Base-by-base conservation (phyloP, 202 grass and related monocot genomes). In the Cymbopogon flexuosus region DNA sequence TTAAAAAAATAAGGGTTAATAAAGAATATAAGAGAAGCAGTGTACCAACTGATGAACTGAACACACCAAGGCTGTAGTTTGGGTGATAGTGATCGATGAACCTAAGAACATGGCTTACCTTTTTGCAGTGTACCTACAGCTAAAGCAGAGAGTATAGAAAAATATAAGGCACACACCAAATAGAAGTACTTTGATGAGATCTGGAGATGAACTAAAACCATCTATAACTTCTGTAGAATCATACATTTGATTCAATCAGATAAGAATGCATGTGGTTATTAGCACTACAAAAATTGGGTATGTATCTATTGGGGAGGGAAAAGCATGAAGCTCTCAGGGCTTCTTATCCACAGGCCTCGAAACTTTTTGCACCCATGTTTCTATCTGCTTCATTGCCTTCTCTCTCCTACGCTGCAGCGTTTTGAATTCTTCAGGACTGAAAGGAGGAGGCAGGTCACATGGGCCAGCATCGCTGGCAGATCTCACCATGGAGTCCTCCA, bases 401-500 rank as follows among this genome's bases (percentile, higher is more conserved):
- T 80, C 90, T 79, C 87, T 92, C 41, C 37, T 82, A 86, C 3
- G 77, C 1, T 27, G 29, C 35, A 93, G 36, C 6, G 9, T 75
- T 80, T 70, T 64, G 69, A 92, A 43, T 67, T 96, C 96, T 40
- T 75, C 43, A 1, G 80, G 65, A 36, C 51, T 87, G 57, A 90
- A 96, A 42, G 90, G 90, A 23, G 89, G 90, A 10, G 84, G 88
- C 75, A 99, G 57, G 37, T 89, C 62, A 37, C 96, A 99, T 31
- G 89, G 90, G 3, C 87, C 73, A 14, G 82, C 66, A 66, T 84
- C 79, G 3, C 84, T 83, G 5, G 85, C 81, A 35, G 60, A 88
- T 11, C 80, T 86, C 71, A 91, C 93, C 68, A 96, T 72, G 3
- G 96, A 99, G 8, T 92, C 90, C 79, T 88, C 73, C 93, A 96